A percentile compares a stretch with the other conserved stretches of the same genome.
These are phyloP conservation scores for Komagataella pseudopastoris DNA, from an alignment of 805 yeast genomes.

Conservation along the genomic window DNA sequence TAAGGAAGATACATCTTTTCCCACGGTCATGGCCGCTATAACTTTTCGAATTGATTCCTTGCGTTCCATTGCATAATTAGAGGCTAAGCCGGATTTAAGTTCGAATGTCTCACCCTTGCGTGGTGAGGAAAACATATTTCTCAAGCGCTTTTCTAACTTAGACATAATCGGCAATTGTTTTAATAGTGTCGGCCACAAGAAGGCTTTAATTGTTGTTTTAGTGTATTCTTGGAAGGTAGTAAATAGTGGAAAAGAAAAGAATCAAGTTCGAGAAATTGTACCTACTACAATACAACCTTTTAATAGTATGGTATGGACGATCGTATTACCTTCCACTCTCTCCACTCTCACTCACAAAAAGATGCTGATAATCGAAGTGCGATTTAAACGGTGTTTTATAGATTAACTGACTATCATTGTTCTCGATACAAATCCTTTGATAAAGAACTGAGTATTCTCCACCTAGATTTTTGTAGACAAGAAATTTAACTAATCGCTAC, in stretches of 20 bases:
- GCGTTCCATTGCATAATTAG: slow-evolving; percentile 88
- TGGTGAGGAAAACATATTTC: slow-evolving; percentile 28
- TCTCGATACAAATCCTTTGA: too few species aligned
- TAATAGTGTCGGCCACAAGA: slow-evolving; percentile 7
- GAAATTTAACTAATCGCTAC: too few species aligned
- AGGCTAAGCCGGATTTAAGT: slow-evolving; percentile 77
- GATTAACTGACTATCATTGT: too few species aligned
- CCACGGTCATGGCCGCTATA: slow-evolving; percentile 96
- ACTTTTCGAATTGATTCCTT: slow-evolving; percentile 96
- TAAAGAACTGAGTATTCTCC: too few species aligned
- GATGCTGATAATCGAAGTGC: too few species aligned
- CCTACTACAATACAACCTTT: too few species aligned
- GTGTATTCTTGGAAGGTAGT: neutral
- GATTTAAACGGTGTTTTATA: too few species aligned
- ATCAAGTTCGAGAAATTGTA: neutral
- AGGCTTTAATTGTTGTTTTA: neutral
- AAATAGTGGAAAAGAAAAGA: neutral
- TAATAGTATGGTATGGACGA: neutral
- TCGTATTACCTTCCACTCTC: neutral
- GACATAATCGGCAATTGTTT: slow-evolving; percentile 1
- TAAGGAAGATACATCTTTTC: slow-evolving; percentile 87
- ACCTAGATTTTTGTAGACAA: too few species aligned
- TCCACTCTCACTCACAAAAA: too few species aligned
- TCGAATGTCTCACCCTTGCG: slow-evolving; percentile 75
- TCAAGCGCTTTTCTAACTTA: slow-evolving; percentile 25